Base-by-base conservation (phyloP, 805 yeast genomes). In the Candida takata region DNA sequence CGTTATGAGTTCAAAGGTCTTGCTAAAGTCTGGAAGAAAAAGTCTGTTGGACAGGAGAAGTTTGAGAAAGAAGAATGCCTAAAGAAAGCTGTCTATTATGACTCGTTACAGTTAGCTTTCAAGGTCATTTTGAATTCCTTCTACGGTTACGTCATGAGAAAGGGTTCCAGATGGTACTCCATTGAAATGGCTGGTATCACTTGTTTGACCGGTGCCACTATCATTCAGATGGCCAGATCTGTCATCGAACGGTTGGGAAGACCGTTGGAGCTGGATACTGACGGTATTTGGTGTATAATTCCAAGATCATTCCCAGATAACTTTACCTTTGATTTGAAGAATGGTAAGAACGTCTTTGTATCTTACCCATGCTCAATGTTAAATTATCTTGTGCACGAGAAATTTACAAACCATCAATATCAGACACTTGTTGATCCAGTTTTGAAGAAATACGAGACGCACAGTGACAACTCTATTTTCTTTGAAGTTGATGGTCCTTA, bases 101-200 rank as follows among this genome's bases (percentile, higher is more conserved):
- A 92, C 55, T 90, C 98, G 3, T 65, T 92, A 49, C 99, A 92
- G 61, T 69, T 92, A 45, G 98, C 98, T 0, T 97, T 92, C 58
- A 92, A 92, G 54, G 97, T 90, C 54, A 92, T 92, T 62, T 69
- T 92, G 51, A 92, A 92, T 54, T 90, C 97, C 0, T 92, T 92
- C 56, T 92, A 92, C 52, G 99, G 99, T 33, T 92, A 92, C 52
- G 98, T 92, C 11, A 92, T 92, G 98, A 75, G 99, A 61, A 92
- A 92, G 52, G 99, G 98, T 27, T 92, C 98, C 0, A 72, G 99
- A 41, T 92, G 99, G 99, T 92, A 88, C 52, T 92, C 98, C 0
- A 87, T 92, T 92, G 98, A 92, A 59, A 92, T 94, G 98, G 99
- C 98, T 0, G 99, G 99, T 44, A 92, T 92, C 14, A 92, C 99